Conservation (phyloP, 305 asterid species). For the Solanum hybrid region DNA sequence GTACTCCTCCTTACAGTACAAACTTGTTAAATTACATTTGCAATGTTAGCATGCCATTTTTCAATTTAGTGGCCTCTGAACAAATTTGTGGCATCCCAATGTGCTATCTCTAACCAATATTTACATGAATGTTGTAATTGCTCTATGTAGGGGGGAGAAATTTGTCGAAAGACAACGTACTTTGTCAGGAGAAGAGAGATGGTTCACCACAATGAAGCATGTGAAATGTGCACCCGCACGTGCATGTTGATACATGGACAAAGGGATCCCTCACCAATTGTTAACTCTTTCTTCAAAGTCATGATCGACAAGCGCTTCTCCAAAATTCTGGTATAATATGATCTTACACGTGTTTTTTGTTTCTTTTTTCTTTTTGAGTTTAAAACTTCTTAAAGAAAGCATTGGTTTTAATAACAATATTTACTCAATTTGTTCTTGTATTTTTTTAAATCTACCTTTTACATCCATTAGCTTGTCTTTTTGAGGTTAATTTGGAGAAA, state of each 20-base stretch:
- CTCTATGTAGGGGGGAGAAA: background rate
- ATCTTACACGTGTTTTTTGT: background rate
- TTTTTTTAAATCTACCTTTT: background rate
- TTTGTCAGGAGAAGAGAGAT: background rate
- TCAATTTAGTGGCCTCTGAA: background rate
- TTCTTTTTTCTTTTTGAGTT: background rate
- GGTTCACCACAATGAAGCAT: background rate
- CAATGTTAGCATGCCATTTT: background rate
- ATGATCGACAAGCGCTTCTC: background rate
- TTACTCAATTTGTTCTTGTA: background rate
- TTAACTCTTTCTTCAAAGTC: slow-evolving; percentile 9
- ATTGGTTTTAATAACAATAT: background rate
- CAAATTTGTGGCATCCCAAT: background rate
- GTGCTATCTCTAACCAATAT: background rate
- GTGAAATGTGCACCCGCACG: background rate
- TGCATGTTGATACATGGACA: slow-evolving; percentile 4
- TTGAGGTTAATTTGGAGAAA: background rate
- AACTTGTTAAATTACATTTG: background rate
- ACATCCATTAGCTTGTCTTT: background rate
- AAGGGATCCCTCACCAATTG: background rate
- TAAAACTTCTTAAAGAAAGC: background rate
- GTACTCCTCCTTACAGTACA: background rate
- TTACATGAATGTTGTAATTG: background rate
- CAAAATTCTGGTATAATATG: background rate
- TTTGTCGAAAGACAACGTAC: background rate